Conservation (phyloP, 495 filamentous ascomycete species). For the Parathielavia appendiculata region DNA sequence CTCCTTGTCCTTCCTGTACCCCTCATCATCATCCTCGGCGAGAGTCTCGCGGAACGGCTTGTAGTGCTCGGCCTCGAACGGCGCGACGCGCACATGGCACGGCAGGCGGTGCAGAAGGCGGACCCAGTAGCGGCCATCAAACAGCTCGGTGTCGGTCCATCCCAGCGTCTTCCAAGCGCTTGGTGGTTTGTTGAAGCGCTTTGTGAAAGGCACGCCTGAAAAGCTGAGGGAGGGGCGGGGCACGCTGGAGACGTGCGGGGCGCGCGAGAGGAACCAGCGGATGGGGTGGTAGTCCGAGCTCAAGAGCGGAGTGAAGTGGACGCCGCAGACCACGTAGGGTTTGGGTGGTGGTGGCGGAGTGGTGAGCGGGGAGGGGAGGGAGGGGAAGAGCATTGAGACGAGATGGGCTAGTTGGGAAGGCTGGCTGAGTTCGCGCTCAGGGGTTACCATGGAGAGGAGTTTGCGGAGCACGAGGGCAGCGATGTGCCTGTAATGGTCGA, state of each 20-base stretch:
- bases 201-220: constrained; percentile 9
- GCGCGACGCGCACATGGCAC: constrained; percentile 42
- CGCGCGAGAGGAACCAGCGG: constrained; percentile 40
- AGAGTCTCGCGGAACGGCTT: constrained; percentile 40
- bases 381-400: constrained; percentile 37
- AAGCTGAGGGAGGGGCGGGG: constrained; percentile 22
- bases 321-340: constrained; percentile 51
- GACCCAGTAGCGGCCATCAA: constrained; percentile 84
- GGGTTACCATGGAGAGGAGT: constrained; percentile 38
- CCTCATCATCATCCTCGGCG: not conserved
- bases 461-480: constrained; percentile 38
- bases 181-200: constrained; percentile 6
- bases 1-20: constrained; percentile 8
- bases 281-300: constrained; percentile 9
- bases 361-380: constrained; percentile 13
- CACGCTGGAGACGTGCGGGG: constrained; percentile 33
- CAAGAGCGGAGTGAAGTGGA: constrained; percentile 48
- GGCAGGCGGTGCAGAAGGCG: constrained; percentile 45
- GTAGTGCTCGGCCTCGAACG: constrained; percentile 48
- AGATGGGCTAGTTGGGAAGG: constrained; percentile 32
- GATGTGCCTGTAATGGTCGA: constrained; percentile 32
- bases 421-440: constrained; percentile 31
- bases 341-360: constrained; percentile 28
- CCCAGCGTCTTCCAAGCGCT: constrained; percentile 11
- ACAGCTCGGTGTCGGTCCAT: constrained; percentile 52